A percentile compares a stretch with the other conserved stretches of the same genome.
phyloP scores from a whole-genome alignment of 805 yeast genomes.

The Cyberlindnera subsufficiens region DNA sequence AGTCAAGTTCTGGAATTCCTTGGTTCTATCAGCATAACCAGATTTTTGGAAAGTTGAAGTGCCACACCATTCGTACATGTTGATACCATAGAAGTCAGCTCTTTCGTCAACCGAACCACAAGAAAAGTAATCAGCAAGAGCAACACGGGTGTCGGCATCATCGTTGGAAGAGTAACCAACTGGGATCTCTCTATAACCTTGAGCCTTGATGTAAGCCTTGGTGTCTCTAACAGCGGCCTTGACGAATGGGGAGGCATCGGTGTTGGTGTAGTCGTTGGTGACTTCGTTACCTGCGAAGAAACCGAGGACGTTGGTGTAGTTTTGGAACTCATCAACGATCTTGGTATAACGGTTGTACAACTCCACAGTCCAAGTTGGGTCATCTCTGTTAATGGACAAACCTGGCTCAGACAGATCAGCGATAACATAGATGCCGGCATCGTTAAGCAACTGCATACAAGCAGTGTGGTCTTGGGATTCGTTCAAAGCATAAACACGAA shows the following conservation, averaged over 20 bases:
- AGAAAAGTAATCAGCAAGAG: conserved; percentile 67
- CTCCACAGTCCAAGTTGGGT: conserved; percentile 59
- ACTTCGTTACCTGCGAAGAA: conserved; percentile 88
- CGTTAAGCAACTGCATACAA: conserved; percentile 61
- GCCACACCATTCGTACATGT: conserved; percentile 91
- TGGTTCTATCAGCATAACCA: conserved; percentile 63
- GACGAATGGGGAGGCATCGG: conserved; percentile 74
- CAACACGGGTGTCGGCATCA: conserved; percentile 58
- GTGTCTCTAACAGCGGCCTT: conserved; percentile 81
- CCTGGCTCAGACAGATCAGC: conserved; percentile 74
- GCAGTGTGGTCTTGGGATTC: conserved; percentile 55
- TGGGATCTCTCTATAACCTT: conserved; percentile 64
- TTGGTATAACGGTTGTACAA: conserved; percentile 61
- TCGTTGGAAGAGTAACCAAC: conserved; percentile 83
- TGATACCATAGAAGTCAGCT: conserved; percentile 83
- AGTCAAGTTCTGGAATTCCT: conserved; percentile 57
- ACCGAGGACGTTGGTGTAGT: conserved; percentile 70
- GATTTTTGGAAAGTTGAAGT: conserved; percentile 47
- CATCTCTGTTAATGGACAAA: conserved; percentile 52
- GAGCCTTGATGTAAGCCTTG: conserved; percentile 55
- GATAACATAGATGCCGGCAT: conserved; percentile 75
- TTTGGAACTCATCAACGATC: conserved; percentile 63
- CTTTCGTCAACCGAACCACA: conserved; percentile 61
- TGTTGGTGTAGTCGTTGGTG: conserved; percentile 57
- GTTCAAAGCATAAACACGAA: conserved; percentile 74